Conservation (phyloP, 1,284 basidiomycete species). For the Volvariella surrecta region DNA sequence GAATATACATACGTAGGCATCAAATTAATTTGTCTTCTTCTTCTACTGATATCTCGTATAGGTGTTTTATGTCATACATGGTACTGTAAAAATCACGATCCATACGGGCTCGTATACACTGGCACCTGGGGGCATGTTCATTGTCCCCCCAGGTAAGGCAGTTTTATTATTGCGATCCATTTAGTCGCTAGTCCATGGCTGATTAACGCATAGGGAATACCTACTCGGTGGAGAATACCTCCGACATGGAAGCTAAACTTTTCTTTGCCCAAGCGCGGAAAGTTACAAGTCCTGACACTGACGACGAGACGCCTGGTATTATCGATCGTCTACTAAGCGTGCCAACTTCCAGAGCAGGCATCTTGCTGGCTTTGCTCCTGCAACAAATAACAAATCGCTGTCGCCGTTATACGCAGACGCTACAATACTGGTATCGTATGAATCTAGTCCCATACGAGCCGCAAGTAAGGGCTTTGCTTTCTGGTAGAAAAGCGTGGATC, state of each 20-base stretch:
- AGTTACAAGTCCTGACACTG: constrained; percentile 5
- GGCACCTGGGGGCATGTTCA: constrained; percentile 79
- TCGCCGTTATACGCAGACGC: neutral
- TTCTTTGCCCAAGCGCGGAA: constrained; percentile 94
- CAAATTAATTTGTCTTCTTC: neutral
- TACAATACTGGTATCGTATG: neutral
- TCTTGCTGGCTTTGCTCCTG: neutral
- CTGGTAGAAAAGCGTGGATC: neutral
- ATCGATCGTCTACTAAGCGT: neutral
- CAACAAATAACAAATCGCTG: neutral
- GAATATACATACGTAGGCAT: constrained; percentile 90
- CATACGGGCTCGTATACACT: constrained; percentile 75
- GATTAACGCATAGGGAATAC: constrained; percentile 58
- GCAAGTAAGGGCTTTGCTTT: neutral
- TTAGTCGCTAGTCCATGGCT: neutral
- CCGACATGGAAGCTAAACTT: constrained; percentile 68
- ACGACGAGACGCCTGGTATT: neutral
- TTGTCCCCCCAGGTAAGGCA: constrained; percentile 80
- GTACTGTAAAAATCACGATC: constrained; percentile 80
- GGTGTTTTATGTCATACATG: constrained; percentile 86
- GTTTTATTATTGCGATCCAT: neutral
- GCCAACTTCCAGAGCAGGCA: neutral
- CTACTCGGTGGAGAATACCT: constrained; percentile 87
- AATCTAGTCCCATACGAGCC: neutral
- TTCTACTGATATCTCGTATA: constrained; percentile 21